These are phyloP conservation scores for Parmales sp. DNA, from an alignment of 108 stramenopile species.

Conservation along the genomic window DNA sequence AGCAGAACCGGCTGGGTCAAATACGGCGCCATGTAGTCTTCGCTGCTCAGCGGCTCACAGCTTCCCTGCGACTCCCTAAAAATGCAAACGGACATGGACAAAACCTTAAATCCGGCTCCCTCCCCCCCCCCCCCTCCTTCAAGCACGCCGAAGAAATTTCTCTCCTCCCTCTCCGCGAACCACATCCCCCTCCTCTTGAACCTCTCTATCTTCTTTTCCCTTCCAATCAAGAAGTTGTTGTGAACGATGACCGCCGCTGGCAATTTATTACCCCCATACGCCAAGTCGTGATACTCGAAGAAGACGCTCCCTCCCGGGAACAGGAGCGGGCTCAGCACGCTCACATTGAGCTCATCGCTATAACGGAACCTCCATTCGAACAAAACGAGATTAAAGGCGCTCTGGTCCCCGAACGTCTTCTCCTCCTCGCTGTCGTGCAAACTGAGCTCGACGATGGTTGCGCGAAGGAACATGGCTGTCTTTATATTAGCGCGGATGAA, in stretches of 20 bases:
- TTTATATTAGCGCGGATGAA: neutral
- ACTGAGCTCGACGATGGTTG: neutral
- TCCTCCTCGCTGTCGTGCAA: neutral
- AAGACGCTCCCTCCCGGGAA: neutral
- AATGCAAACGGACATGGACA: neutral
- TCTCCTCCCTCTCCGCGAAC: neutral
- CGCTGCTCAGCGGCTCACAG: neutral
- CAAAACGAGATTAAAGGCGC: neutral
- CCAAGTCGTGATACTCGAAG: neutral
- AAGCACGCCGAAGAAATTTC: no score
- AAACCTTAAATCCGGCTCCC: neutral
- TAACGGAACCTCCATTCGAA: neutral
- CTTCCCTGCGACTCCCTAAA: no score
- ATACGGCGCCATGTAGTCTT: neutral
- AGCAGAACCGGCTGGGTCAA: neutral
- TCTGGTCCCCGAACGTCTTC: neutral
- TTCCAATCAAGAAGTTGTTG: slow-evolving; percentile 1
- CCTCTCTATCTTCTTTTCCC: neutral
- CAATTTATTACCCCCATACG: neutral
- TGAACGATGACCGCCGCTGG: neutral
- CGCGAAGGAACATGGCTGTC: neutral
- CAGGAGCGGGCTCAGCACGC: neutral
- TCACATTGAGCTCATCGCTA: neutral
- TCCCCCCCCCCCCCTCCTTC: no score
- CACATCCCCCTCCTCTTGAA: neutral